A percentile compares a stretch with the other conserved stretches of the same genome.
Conservation (phyloP, 805 yeast species). For the Wickerhamiella domercqiae region DNA sequence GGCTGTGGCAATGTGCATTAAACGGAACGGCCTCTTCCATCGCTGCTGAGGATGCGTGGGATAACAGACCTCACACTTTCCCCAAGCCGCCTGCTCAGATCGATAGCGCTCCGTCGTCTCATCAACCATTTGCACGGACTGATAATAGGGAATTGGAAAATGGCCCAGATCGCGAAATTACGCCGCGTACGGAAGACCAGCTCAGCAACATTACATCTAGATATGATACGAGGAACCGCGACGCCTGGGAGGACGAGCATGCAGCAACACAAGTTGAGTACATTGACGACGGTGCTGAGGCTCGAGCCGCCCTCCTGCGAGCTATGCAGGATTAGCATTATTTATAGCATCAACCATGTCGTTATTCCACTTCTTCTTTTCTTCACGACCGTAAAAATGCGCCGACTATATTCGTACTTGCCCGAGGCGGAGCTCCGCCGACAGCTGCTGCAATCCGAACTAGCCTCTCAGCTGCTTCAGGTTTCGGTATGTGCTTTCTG, state of each 20-base stretch:
- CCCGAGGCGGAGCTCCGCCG: conserved; percentile 61
- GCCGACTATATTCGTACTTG: conserved; percentile 39
- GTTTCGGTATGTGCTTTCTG: conserved; percentile 29
- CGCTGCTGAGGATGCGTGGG: conserved; percentile 4
- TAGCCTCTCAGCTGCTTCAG: conserved; percentile 39
- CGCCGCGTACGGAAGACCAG: too few species aligned
- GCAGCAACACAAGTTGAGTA: conserved; percentile 6
- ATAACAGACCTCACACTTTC: too few species aligned
- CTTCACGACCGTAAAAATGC: conserved; percentile 10
- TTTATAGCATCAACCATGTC: too few species aligned
- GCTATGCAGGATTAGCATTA: conserved; percentile 8
- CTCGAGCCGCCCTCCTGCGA: conserved; percentile 8
- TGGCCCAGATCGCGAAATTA: too few species aligned
- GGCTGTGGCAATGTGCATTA: conserved; percentile 26
- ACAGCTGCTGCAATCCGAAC: conserved; percentile 32
- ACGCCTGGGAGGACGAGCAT: too few species aligned
- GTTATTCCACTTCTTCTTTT: neutral
- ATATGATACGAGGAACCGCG: too few species aligned
- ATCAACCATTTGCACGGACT: too few species aligned
- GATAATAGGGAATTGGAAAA: too few species aligned
- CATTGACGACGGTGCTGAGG: conserved; percentile 12
- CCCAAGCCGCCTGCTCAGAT: too few species aligned
- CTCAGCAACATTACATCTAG: too few species aligned
- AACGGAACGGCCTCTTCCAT: conserved; percentile 15
- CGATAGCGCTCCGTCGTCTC: too few species aligned